Percentiles rank a stretch among this genome's conserved stretches.
Conservation (phyloP, 768 basidiomycete genomes). For the Pleurotus citrinopileatus region DNA sequence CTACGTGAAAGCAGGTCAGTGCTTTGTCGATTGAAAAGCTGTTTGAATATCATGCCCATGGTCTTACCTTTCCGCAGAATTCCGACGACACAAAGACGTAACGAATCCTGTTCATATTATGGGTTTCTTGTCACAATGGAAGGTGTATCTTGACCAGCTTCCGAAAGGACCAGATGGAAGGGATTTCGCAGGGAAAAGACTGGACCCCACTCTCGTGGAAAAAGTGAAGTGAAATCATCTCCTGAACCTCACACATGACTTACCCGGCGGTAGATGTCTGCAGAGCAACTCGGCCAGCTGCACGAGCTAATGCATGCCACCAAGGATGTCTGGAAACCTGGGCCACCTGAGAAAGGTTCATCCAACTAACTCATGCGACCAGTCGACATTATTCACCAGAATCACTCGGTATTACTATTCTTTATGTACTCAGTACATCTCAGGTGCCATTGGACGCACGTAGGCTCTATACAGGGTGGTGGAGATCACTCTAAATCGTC, state of each 20-base stretch:
- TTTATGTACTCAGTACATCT: too few relatives aligned
- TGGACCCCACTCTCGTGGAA: constrained; percentile 72
- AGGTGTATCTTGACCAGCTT: constrained; percentile 79
- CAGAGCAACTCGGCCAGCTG: constrained; percentile 88
- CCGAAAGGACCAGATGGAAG: constrained; percentile 43
- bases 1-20: constrained; percentile 77
- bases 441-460: too few relatives aligned
- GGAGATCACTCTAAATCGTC: too few relatives aligned
- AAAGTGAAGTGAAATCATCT: too few relatives aligned
- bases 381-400: too few relatives aligned
- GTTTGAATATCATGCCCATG: neutral
- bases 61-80: constrained; percentile 53
- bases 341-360: constrained; percentile 20
- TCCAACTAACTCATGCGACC: neutral
- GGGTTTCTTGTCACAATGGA: constrained; percentile 96
- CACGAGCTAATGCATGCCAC: constrained; percentile 94
- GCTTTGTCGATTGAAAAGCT: neutral
- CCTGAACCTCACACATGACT: too few relatives aligned
- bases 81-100: constrained; percentile 73
- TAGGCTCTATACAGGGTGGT: too few relatives aligned
- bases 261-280: constrained; percentile 63
- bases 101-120: constrained; percentile 91
- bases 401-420: too few relatives aligned
- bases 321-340: constrained; percentile 81
- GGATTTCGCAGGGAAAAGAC: constrained; percentile 57